These are phyloP conservation scores for Mitragyna speciosa DNA, from an alignment of 257 asterid genomes.

Conservation along the genomic window DNA sequence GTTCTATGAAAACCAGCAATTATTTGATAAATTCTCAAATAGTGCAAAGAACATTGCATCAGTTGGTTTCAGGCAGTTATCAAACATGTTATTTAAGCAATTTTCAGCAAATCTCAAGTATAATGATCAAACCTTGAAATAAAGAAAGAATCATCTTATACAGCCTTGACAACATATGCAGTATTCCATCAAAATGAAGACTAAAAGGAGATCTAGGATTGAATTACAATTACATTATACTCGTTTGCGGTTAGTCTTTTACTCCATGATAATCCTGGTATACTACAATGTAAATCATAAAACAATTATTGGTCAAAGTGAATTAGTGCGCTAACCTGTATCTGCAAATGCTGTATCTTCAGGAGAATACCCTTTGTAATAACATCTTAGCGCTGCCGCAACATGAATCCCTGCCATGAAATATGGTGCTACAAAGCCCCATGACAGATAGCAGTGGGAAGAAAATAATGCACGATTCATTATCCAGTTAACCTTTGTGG, in stretches of 20 bases:
- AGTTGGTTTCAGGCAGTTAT: background rate
- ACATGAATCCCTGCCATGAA: conserved; percentile 72
- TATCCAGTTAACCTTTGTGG: conserved; percentile 79
- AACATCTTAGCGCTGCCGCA: conserved; percentile 68
- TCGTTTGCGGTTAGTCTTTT: background rate
- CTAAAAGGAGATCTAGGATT: background rate
- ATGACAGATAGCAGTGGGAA: conserved; percentile 85
- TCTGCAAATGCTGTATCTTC: conserved; percentile 56
- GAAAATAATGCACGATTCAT: conserved; percentile 94
- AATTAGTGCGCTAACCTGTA: conserved; percentile 53
- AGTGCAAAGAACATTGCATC: background rate
- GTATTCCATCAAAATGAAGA: background rate
- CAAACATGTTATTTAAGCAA: background rate
- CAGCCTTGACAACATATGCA: background rate
- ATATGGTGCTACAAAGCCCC: conserved; percentile 91
- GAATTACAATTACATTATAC: background rate
- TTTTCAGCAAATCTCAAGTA: background rate
- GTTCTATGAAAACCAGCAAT: background rate
- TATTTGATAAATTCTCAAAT: background rate
- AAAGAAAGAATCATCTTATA: background rate
- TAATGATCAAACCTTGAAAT: no score
- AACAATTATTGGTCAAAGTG: background rate
- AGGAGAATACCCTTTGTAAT: conserved; percentile 49
- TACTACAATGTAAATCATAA: background rate
- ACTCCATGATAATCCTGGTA: background rate